A percentile compares a stretch with the other conserved stretches of the same genome.
Conservation (phyloP, 164 flowering plant species). For the Hamamelis virginiana region DNA sequence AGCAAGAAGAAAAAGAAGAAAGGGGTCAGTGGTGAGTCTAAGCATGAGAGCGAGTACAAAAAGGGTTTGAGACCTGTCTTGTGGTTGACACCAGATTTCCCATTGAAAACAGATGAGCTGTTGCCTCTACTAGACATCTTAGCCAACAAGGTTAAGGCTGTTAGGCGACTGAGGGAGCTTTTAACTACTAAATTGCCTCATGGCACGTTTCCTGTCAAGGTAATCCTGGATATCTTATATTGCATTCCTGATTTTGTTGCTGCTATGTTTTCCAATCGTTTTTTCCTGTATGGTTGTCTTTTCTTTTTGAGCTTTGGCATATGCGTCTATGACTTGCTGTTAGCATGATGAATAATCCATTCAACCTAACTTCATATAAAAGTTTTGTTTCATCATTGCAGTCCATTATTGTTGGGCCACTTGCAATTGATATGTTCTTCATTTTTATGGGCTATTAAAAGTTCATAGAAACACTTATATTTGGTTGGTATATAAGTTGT, state of each 20-base stretch:
- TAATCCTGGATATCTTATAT: constrained; percentile 27
- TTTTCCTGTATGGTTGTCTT: background rate
- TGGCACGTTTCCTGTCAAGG: constrained; percentile 97
- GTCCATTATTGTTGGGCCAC: background rate
- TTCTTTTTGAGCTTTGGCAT: background rate
- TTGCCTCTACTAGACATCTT: constrained; percentile 93
- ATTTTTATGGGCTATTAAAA: background rate
- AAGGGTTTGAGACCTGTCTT: constrained; percentile 95
- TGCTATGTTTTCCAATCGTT: background rate
- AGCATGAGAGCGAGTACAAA: constrained; percentile 91
- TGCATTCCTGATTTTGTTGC: background rate
- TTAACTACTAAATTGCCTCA: constrained; percentile 88
- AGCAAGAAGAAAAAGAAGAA: constrained; percentile 91
- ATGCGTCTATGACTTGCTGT: background rate
- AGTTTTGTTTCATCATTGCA: background rate
- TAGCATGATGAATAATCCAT: background rate
- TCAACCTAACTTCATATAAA: background rate
- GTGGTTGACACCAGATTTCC: constrained; percentile 96
- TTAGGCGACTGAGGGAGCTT: constrained; percentile 93
- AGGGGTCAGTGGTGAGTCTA: constrained; percentile 52
- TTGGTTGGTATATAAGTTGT: background rate
- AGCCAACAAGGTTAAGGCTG: constrained; percentile 96
- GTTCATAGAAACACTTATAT: background rate
- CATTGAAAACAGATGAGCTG: constrained; percentile 89
- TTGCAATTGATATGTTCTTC: background rate